Conservation (phyloP, 148 eudicot genomes). For the Rhododendron ovatum region DNA sequence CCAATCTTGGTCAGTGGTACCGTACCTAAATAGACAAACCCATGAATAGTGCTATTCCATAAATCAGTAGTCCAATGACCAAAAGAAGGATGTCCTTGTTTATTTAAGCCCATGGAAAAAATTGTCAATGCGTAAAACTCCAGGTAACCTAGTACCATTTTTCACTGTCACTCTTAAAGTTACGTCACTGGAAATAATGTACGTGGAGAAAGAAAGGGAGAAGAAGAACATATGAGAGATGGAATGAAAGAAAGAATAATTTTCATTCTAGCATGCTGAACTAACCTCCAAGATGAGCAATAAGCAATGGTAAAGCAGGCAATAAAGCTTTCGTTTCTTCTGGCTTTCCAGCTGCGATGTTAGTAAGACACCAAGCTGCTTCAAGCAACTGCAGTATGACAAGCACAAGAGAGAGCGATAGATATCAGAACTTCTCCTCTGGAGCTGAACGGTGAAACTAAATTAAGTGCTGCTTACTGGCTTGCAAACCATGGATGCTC, state of each 20-base stretch:
- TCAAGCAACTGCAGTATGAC: slow-evolving; percentile 73
- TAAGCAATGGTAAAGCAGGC: slow-evolving; percentile 89
- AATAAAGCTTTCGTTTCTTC: slow-evolving; percentile 87
- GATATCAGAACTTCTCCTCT: neutral
- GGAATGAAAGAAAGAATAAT: neutral
- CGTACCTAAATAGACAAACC: neutral
- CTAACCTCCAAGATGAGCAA: slow-evolving; percentile 96
- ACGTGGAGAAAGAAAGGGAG: neutral
- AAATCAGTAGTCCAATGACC: slow-evolving; percentile 1
- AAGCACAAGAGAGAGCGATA: neutral
- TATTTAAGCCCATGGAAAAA: neutral
- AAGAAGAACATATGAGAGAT: neutral
- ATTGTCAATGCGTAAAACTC: neutral
- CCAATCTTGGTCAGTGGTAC: neutral
- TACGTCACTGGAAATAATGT: neutral
- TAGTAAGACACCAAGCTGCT: slow-evolving; percentile 98
- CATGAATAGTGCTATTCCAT: neutral
- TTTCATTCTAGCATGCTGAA: neutral
- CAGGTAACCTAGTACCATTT: neutral
- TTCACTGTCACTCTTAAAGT: neutral
- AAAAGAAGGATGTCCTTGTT: neutral
- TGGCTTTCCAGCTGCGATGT: slow-evolving; percentile 92
- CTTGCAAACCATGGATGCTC: neutral
- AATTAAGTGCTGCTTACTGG: neutral
- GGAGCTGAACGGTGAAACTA: neutral